These are phyloP conservation scores for Tilletia caries DNA, from an alignment of 1,284 basidiomycete genomes.

Conservation along the genomic window DNA sequence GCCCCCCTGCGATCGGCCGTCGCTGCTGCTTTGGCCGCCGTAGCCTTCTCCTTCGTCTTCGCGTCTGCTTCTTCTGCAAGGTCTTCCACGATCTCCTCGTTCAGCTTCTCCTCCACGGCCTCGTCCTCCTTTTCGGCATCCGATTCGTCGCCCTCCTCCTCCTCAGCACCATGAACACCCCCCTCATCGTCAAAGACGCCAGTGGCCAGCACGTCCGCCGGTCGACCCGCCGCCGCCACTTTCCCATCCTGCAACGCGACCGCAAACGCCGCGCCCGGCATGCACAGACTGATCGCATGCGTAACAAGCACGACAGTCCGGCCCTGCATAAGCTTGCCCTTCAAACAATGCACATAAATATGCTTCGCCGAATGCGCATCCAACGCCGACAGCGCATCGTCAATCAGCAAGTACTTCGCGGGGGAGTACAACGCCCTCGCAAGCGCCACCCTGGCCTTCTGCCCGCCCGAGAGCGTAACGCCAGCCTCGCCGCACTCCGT, in stretches of 20 bases:
- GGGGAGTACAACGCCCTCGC: slow-evolving; percentile 91
- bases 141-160: slow-evolving; percentile 19
- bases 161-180: background rate
- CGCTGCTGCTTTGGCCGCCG: background rate
- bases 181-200: slow-evolving; percentile 61
- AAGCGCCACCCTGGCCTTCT: slow-evolving; percentile 71
- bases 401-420: slow-evolving; percentile 77
- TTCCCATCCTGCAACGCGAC: slow-evolving; percentile 71
- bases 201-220: slow-evolving; percentile 62
- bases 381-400: slow-evolving; percentile 85
- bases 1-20: background rate
- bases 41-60: slow-evolving; percentile 22
- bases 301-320: slow-evolving; percentile 78
- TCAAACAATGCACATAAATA: slow-evolving; percentile 66
- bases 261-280: slow-evolving; percentile 67
- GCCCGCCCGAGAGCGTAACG: slow-evolving; percentile 75
- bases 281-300: slow-evolving; percentile 74
- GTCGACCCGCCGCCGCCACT: slow-evolving; percentile 67
- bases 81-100: slow-evolving; percentile 11
- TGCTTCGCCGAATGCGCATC: slow-evolving; percentile 82
- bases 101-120: slow-evolving; percentile 17
- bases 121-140: background rate
- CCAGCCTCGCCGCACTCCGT: slow-evolving; percentile 81
- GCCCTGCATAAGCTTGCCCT: slow-evolving; percentile 65
- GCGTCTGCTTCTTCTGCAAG: slow-evolving; percentile 23